Base-by-base conservation (phyloP, 345 rosid species). In the Triadica sebifera region DNA sequence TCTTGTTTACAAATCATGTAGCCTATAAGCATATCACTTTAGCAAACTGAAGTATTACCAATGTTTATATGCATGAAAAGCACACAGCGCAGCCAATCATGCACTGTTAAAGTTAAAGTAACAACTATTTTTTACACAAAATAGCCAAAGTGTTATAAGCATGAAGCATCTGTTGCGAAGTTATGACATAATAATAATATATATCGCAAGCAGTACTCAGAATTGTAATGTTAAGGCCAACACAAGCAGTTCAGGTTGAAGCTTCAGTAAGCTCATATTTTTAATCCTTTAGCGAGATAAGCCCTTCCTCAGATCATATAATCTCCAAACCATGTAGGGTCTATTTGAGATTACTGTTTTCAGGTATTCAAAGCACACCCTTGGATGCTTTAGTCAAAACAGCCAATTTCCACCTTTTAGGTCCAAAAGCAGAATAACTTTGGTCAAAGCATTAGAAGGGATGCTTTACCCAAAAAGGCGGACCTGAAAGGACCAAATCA, bases 401-500 rank as follows among this genome's bases (percentile, higher is more conserved):
- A 65, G 69, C 51, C 11, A 65, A 43, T 19, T 41, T 19, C 5
- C 3, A 19, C 19, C 17, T 17, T 38, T n/a, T 17, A 47, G 47
- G 8, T 63, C 67, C 46, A 63, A 63, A 38, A 16, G 67, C 67
- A 63, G 67, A 19, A 12, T 38, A 39, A 39, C 41, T 63, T n/a
- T n/a, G n/a, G n/a, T n/a, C n/a, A n/a, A n/a, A n/a, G n/a, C n/a
- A 7, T 38, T 17, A 5, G 39, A 7, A 39, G 6, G 22, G 67
- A 20, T 38, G 9, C n/a, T 7, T 63, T 19, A 38, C 49, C 67
- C 13, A 43, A 46, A 45, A 12, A 29, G 34, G 19, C 6, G 29
- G 59, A 3, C 59, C 10, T 19, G 59, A 17, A n/a, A 65, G 37
- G 51, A 12, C n/a, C 20, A 62, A 62, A 37, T 37, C 45, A 15